phyloP scores from a whole-genome alignment of 2,329 filamentous ascomycete species.

The Diaporthe vexans region DNA sequence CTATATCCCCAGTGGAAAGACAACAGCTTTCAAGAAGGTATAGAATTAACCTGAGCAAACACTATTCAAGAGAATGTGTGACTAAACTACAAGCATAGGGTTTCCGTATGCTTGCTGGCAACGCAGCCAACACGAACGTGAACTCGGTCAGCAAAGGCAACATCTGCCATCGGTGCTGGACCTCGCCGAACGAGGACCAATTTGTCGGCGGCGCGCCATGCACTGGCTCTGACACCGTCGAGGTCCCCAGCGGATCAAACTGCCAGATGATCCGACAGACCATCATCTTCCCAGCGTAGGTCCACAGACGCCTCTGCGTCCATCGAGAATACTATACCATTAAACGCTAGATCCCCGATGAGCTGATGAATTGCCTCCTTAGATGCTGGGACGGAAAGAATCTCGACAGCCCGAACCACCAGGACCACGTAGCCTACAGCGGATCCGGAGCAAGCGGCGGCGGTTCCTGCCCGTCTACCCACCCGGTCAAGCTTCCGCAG shows the following conservation, averaged over 20 bases:
- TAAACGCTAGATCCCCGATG: conserved; percentile 50
- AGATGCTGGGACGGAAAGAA: conserved; percentile 39
- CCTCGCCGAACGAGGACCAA: conserved; percentile 58
- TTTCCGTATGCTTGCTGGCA: conserved; percentile 63
- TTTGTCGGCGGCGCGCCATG: conserved; percentile 65
- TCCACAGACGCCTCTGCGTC: neutral
- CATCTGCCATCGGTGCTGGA: conserved; percentile 64
- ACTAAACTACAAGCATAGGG: conserved; percentile 49
- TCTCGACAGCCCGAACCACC: conserved; percentile 42
- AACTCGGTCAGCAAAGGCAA: conserved; percentile 55
- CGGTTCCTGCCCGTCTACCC: conserved; percentile 60
- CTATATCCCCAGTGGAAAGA: conserved; percentile 59
- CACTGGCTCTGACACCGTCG: conserved; percentile 63
- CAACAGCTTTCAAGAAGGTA: conserved; percentile 58
- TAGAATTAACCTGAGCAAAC: neutral
- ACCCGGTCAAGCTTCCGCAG: conserved; percentile 62
- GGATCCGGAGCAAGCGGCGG: conserved; percentile 61
- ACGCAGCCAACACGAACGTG: conserved; percentile 57
- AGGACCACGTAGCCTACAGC: conserved; percentile 61
- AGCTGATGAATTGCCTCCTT: conserved; percentile 41
- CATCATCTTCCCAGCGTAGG: conserved; percentile 62
- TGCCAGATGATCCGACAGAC: conserved; percentile 69
- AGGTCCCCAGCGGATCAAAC: conserved; percentile 58
- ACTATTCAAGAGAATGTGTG: too few species aligned
- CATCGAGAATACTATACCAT: neutral